Evolutionary conservation across 176 grass and related monocot genomes (phyloP), one percentile per base, ranked within the genome.

Genomic region (Cenchrus americanus): DNA sequence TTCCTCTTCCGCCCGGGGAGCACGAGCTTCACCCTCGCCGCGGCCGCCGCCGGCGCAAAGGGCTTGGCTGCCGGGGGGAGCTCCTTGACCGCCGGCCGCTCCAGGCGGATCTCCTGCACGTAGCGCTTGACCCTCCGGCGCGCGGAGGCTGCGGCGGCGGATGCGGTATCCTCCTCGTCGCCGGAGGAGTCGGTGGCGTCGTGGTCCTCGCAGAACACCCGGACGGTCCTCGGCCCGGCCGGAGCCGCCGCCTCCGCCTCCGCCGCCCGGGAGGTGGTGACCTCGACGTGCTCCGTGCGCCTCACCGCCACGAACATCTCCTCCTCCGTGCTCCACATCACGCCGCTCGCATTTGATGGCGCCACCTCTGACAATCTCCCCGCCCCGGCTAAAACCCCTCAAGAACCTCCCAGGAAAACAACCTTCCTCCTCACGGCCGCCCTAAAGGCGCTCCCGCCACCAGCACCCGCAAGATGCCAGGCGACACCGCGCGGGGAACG

Each of bases 101-200:
- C 68, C 0, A 99, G 80, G 4, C 89, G 87, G 73, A 99, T 83
- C 90, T 96, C 91, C 24, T 94, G 89, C 22, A 99, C 93, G 87
- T 99, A 99, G 4, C 93, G 96, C 73, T 77, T 86, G 0, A 99
- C 93, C 10, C 89, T 32, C 14, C 91, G 80, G 44, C 63, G 79
- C 47, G 47, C 47, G 5, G 30, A 60, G 1, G 21, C 55, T 32
- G 34, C 43, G 10, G 14, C 17, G 0, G 30, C 66, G 1, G 21
- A 47, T 30, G 34, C 42, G 42, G 42, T 66, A 2, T 85, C 91
- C 9, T 71, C 90, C 46, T 95, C 93, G 60, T 94, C 96, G 0
- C 86, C 66, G 0, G 93, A 96, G 1, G 97, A 96, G 26, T 99
- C 96, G 0, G 96, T 99, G 6, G 93, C 96, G 72, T 99, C 96